Evolutionary conservation across 345 rosid species (phyloP).

Genomic region (Aquilaria malaccensis): DNA sequence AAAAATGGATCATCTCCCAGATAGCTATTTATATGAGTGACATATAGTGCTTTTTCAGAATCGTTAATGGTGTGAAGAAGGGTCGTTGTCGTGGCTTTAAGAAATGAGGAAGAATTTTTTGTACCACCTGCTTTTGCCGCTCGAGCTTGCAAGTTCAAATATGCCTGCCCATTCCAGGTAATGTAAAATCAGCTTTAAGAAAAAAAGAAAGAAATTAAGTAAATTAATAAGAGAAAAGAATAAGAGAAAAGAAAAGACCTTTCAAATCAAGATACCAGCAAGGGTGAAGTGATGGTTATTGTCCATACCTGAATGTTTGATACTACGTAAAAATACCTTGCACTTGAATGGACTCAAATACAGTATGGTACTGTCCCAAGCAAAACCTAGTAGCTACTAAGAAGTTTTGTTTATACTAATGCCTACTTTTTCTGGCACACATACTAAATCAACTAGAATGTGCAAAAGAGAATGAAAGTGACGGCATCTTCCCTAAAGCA

Average conservation of each 20-base stretch:
- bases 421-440: neutral
- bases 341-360: neutral
- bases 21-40: slow-evolving; percentile 84
- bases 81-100: slow-evolving; percentile 58
- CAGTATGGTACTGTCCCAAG: too few species aligned
- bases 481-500: too few species aligned
- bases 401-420: neutral
- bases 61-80: slow-evolving; percentile 66
- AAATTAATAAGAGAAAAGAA: too few species aligned
- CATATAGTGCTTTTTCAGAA: slow-evolving; percentile 75
- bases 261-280: too few species aligned
- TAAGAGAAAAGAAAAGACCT: too few species aligned
- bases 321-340: too few species aligned
- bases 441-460: slow-evolving; percentile 1
- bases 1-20: slow-evolving; percentile 82
- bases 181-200: neutral
- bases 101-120: slow-evolving; percentile 64
- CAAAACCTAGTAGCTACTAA: neutral
- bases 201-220: too few species aligned
- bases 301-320: too few species aligned
- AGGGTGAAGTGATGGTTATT: too few species aligned
- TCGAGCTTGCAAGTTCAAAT: slow-evolving; percentile 54
- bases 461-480: neutral
- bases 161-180: slow-evolving; percentile 42
- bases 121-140: slow-evolving; percentile 53